Conservation (phyloP, 768 basidiomycete species). For the Tephrocybe sp. region DNA sequence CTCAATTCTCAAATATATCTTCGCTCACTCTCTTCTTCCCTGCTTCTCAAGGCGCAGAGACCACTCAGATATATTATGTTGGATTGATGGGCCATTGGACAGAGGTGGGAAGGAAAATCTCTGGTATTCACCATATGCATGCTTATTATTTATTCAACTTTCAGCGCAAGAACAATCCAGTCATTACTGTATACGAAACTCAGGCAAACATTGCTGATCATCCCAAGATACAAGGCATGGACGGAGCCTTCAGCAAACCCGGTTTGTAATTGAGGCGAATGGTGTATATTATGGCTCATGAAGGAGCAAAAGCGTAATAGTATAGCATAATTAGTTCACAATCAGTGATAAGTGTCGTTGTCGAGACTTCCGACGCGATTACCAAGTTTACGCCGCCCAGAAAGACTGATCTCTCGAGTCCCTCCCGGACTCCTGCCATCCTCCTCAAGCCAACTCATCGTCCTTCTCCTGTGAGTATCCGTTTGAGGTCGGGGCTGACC, state of each 20-base stretch:
- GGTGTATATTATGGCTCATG: constrained; percentile 5
- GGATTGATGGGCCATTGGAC: constrained; percentile 85
- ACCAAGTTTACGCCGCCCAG: constrained; percentile 23
- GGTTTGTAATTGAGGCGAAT: constrained; percentile 24
- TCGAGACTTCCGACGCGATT: constrained; percentile 24
- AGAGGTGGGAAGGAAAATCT: constrained; percentile 46
- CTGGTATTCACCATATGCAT: not conserved
- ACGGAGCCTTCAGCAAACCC: constrained; percentile 53
- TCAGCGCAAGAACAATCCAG: constrained; percentile 75
- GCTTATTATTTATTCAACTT: constrained; percentile 7
- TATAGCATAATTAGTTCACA: not conserved
- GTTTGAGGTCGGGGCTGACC: constrained; percentile 29
- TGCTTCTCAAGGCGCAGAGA: constrained; percentile 75
- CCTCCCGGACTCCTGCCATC: constrained; percentile 4
- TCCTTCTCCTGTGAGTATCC: constrained; percentile 34
- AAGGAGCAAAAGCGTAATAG: constrained; percentile 2
- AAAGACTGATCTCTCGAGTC: constrained; percentile 24
- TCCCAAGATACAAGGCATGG: constrained; percentile 80
- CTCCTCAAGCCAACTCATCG: constrained; percentile 37
- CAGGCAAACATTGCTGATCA: constrained; percentile 90
- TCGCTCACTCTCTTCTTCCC: constrained; percentile 85
- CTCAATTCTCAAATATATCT: constrained; percentile 83
- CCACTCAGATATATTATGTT: constrained; percentile 76
- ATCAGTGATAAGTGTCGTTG: constrained; percentile 16
- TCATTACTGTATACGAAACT: constrained; percentile 85